Percentiles rank a stretch among this genome's conserved stretches.
Evolutionary conservation across 1,284 basidiomycete genomes (phyloP).

Genomic region (Gomphus bonarii): DNA sequence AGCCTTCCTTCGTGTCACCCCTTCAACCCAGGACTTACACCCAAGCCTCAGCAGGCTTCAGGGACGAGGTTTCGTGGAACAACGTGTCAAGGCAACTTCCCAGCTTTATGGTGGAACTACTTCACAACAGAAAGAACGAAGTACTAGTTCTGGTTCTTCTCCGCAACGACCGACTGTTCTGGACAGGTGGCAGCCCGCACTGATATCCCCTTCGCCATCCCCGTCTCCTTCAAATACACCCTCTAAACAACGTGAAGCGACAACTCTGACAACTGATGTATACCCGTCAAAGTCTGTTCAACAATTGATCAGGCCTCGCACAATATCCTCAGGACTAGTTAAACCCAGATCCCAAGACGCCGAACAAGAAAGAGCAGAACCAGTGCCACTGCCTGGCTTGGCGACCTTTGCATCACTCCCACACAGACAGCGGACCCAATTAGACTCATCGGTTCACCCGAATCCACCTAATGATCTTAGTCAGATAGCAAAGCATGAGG

Average conservation of each 20-base stretch:
- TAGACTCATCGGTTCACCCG: neutral
- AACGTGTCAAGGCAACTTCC: conserved; percentile 59
- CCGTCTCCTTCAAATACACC: conserved; percentile 1
- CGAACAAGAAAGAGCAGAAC: conserved; percentile 15
- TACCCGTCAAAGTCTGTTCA: neutral
- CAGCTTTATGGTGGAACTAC: conserved; percentile 27
- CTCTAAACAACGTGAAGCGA: neutral
- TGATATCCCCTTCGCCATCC: conserved; percentile 8
- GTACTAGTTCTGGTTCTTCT: conserved; percentile 14
- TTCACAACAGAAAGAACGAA: neutral
- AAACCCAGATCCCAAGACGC: conserved; percentile 9
- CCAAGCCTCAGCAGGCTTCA: conserved; percentile 73
- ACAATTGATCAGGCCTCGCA: neutral
- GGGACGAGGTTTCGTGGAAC: conserved; percentile 74
- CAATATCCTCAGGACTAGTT: neutral
- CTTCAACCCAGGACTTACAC: conserved; percentile 56
- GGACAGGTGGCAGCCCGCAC: conserved; percentile 48
- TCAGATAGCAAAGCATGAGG: neutral
- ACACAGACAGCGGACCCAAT: neutral
- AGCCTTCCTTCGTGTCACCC: conserved; percentile 43
- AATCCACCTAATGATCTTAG: neutral
- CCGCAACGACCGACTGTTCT: conserved; percentile 44
- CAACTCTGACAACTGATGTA: neutral
- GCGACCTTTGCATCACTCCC: neutral
- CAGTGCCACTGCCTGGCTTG: conserved; percentile 9